phyloP scores from a whole-genome alignment of 805 yeast species.

The Osmozyma mogii region DNA sequence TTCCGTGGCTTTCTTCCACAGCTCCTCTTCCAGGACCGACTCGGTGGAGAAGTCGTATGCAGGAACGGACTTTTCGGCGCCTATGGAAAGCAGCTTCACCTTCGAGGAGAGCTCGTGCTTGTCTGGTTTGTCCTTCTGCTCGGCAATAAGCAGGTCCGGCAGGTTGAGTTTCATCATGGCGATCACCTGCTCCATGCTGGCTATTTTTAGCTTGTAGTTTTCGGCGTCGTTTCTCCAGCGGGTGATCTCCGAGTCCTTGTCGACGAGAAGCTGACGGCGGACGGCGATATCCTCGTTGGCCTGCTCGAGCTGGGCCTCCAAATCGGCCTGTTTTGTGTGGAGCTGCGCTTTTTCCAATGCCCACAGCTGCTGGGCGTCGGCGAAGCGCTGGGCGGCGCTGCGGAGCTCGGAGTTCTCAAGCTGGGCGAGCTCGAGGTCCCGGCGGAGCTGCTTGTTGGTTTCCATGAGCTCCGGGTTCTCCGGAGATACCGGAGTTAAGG shows the following conservation, averaged over 20 bases:
- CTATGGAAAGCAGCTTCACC: neutral
- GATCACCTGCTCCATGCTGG: conserved; percentile 44
- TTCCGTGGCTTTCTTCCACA: conserved; percentile 87
- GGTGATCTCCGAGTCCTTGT: conserved; percentile 61
- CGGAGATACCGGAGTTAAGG: too few relatives aligned
- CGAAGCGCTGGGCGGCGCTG: too few relatives aligned
- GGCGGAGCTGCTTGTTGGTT: too few relatives aligned
- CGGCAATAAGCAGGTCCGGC: too few relatives aligned
- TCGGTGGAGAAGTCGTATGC: conserved; percentile 15
- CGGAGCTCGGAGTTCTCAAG: too few relatives aligned
- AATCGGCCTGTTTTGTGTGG: conserved; percentile 16
- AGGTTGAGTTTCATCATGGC: conserved; percentile 22
- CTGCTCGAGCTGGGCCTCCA: conserved; percentile 28
- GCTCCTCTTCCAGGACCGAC: conserved; percentile 47
- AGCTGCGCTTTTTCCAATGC: conserved; percentile 19
- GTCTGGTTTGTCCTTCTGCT: too few relatives aligned
- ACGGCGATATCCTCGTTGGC: conserved; percentile 45
- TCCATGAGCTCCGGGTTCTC: too few relatives aligned
- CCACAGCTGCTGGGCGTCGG: too few relatives aligned
- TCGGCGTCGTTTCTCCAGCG: conserved; percentile 58
- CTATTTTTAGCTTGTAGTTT: conserved; percentile 41
- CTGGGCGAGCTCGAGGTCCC: too few relatives aligned
- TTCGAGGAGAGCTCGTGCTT: neutral
- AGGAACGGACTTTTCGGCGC: neutral
- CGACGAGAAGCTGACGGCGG: conserved; percentile 45